Evolutionary conservation across 129 eudicot genomes (phyloP).

Genomic region (Helichrysum umbraculigerum): DNA sequence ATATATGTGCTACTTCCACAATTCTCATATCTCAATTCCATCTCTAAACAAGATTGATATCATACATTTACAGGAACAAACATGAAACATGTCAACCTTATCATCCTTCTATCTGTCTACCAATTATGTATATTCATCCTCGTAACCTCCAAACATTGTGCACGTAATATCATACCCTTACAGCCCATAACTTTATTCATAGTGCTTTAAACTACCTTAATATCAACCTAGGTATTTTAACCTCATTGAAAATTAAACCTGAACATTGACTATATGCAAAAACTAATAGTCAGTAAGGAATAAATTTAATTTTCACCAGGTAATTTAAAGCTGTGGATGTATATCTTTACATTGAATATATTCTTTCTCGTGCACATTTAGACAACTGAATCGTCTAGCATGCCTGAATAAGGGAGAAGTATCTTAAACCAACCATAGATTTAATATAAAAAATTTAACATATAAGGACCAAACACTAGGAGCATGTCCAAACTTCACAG

Average conservation of each 20-base stretch:
- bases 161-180: background rate
- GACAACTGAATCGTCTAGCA: too few species aligned
- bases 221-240: background rate
- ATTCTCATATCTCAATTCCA: background rate
- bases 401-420: background rate
- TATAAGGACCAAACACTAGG: background rate
- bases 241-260: background rate
- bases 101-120: constrained; percentile 6
- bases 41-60: background rate
- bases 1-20: background rate
- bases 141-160: background rate
- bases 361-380: too few species aligned
- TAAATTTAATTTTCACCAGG: background rate
- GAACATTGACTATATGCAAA: background rate
- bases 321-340: background rate
- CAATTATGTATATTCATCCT: background rate
- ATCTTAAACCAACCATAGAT: background rate
- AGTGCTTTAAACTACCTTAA: background rate
- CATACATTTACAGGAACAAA: background rate
- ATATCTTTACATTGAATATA: too few species aligned
- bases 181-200: background rate
- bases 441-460: background rate
- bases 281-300: background rate
- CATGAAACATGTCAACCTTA: background rate
- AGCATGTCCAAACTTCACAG: constrained; percentile 8